phyloP scores from a whole-genome alignment of 2,329 filamentous ascomycete genomes.

The Penicillium sp. region DNA sequence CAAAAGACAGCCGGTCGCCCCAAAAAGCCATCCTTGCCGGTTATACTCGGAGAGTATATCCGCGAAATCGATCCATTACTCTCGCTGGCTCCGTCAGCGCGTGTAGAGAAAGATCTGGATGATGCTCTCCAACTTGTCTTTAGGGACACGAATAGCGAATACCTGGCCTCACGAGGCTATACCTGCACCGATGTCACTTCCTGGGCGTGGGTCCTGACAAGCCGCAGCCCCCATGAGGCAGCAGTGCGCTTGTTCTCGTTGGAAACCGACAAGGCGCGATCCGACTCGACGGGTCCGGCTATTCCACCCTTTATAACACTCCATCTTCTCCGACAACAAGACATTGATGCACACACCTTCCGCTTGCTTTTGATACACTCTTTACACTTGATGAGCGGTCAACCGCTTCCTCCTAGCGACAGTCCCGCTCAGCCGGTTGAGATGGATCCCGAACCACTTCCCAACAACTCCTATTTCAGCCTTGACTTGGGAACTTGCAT shows the following conservation, averaged over 20 bases:
- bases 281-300: constrained; percentile 6
- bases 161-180: constrained; percentile 36
- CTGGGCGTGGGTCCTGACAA: constrained; percentile 51
- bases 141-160: constrained; percentile 25
- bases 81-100: constrained; percentile 3
- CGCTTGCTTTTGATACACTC: constrained; percentile 45
- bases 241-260: constrained; percentile 37
- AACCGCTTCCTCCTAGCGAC: constrained; percentile 17
- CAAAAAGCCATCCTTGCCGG: constrained; percentile 31
- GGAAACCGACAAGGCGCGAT: constrained; percentile 23
- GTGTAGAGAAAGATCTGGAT: constrained; percentile 20
- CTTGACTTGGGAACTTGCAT: constrained; percentile 36
- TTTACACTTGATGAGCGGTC: constrained; percentile 35
- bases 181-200: constrained; percentile 42
- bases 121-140: constrained; percentile 37
- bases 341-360: constrained; percentile 45
- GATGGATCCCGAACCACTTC: not conserved
- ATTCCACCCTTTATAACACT: constrained; percentile 51
- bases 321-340: constrained; percentile 48
- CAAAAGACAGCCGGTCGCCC: constrained; percentile 16
- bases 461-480: constrained; percentile 10
- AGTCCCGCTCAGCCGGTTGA: not conserved
- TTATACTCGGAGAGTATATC: constrained; percentile 43
- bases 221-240: constrained; percentile 37
- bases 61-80: constrained; percentile 34